Evolutionary conservation across 305 asterid species (phyloP).

Genomic region (Andrographis paniculata): DNA sequence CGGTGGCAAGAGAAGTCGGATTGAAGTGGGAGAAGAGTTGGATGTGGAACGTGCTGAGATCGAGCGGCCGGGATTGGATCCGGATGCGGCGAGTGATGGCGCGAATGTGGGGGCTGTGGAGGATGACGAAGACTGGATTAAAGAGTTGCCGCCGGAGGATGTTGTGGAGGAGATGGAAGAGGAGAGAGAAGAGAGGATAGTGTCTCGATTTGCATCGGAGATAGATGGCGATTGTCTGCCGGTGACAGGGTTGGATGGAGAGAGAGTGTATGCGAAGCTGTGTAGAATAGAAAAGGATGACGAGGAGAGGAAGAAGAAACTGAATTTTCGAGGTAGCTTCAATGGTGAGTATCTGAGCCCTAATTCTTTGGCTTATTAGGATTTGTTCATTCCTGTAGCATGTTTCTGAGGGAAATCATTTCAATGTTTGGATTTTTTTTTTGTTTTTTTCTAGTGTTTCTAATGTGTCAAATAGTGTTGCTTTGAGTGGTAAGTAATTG

Average conservation of each 20-base stretch:
- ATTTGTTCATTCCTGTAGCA: neutral
- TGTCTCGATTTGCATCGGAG: slow-evolving; percentile 64
- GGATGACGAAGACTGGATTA: slow-evolving; percentile 54
- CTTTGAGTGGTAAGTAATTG: too few species aligned
- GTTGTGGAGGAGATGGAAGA: slow-evolving; percentile 35
- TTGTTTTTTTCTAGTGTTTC: too few species aligned
- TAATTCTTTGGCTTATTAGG: neutral
- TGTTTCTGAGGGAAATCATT: too few species aligned
- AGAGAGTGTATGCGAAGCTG: slow-evolving; percentile 86
- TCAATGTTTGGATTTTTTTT: too few species aligned
- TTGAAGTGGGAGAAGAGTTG: slow-evolving; percentile 20
- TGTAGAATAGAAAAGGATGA: slow-evolving; percentile 34
- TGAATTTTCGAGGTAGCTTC: slow-evolving; percentile 27
- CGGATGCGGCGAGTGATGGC: slow-evolving; percentile 17
- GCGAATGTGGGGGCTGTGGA: too few species aligned
- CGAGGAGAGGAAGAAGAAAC: slow-evolving; percentile 35
- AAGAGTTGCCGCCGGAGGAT: slow-evolving; percentile 39
- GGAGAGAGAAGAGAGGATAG: slow-evolving; percentile 40
- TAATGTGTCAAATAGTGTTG: too few species aligned
- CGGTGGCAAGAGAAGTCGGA: slow-evolving; percentile 41
- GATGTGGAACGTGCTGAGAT: slow-evolving; percentile 6
- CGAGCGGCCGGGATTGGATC: slow-evolving; percentile 8
- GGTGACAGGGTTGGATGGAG: slow-evolving; percentile 89
- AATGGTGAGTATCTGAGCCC: slow-evolving; percentile 35
- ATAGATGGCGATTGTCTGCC: slow-evolving; percentile 86